Conservation (phyloP, 2,329 filamentous ascomycete genomes). For the Penicillium digitatum region DNA sequence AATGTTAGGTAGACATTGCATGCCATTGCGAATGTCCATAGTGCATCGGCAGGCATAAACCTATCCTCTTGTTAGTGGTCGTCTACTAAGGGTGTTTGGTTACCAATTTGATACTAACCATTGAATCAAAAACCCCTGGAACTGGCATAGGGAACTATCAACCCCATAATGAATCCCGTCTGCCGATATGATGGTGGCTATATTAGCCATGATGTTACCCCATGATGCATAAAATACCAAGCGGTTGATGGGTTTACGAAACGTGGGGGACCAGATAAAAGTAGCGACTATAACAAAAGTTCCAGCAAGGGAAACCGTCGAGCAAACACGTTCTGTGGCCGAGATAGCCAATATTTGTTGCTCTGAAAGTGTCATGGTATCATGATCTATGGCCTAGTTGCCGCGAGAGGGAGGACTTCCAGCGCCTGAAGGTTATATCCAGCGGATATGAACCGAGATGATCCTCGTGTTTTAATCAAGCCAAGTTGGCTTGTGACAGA, state of each 20-base stretch:
- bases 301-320: slow-evolving; percentile 66
- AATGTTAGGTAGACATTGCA: slow-evolving; percentile 80
- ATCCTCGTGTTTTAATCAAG: background rate
- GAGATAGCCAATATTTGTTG: slow-evolving; percentile 53
- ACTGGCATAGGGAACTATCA: slow-evolving; percentile 62
- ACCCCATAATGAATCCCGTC: slow-evolving; percentile 51
- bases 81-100: background rate
- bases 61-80: slow-evolving; percentile 40
- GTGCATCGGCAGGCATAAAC: slow-evolving; percentile 72
- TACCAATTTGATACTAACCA: slow-evolving; percentile 56
- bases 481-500: background rate
- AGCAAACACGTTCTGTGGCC: slow-evolving; percentile 64
- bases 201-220: slow-evolving; percentile 73
- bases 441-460: background rate
- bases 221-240: slow-evolving; percentile 80
- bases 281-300: slow-evolving; percentile 68
- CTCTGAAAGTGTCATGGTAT: slow-evolving; percentile 27
- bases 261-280: slow-evolving; percentile 63
- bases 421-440: background rate
- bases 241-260: slow-evolving; percentile 83
- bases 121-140: slow-evolving; percentile 76
- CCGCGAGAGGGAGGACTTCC: background rate
- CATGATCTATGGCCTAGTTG: slow-evolving; percentile 5
- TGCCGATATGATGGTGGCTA: slow-evolving; percentile 69
- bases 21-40: slow-evolving; percentile 79